Percentiles rank a stretch among this genome's conserved stretches.
phyloP scores from a whole-genome alignment of 2,329 filamentous ascomycete species.

The Scolecobasidium constrictum region DNA sequence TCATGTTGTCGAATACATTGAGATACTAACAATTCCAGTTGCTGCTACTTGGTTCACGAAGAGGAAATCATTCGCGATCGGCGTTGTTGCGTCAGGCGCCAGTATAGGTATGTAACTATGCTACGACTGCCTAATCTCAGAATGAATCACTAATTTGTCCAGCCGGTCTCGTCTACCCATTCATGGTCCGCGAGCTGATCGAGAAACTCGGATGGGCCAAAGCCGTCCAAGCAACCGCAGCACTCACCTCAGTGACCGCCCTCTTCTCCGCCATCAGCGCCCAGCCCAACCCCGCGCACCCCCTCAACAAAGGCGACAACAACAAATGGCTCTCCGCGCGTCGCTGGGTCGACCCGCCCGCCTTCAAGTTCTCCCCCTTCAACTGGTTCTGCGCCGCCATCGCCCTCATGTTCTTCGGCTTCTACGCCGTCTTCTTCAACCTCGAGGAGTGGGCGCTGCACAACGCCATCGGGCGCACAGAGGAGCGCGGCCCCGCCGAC shows the following conservation, averaged over 20 bases:
- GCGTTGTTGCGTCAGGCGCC: slow-evolving; percentile 40
- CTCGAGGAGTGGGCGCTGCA: slow-evolving; percentile 41
- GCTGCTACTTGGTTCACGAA: slow-evolving; percentile 39
- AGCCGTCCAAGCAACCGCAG: slow-evolving; percentile 30
- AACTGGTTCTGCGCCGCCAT: slow-evolving; percentile 33
- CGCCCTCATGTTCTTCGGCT: slow-evolving; percentile 39
- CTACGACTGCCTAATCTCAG: not conserved
- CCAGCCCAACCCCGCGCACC: slow-evolving; percentile 31
- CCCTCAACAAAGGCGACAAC: slow-evolving; percentile 22
- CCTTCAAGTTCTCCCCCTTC: slow-evolving; percentile 32
- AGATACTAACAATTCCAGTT: slow-evolving; percentile 21
- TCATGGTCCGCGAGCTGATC: slow-evolving; percentile 35
- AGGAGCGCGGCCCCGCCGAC: slow-evolving; percentile 5
- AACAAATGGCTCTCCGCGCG: slow-evolving; percentile 26
- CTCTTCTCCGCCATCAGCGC: slow-evolving; percentile 32
- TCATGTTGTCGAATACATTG: not conserved
- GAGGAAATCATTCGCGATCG: slow-evolving; percentile 36
- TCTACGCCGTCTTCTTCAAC: slow-evolving; percentile 43
- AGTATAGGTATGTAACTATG: slow-evolving; percentile 25
- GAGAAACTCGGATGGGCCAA: slow-evolving; percentile 32
- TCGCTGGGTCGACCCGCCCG: slow-evolving; percentile 34
- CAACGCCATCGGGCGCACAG: slow-evolving; percentile 29
- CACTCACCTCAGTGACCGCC: slow-evolving; percentile 29
- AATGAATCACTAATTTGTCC: not conserved
- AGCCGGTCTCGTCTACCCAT: slow-evolving; percentile 35